phyloP scores from a whole-genome alignment of 2,329 filamentous ascomycete species.

The Cercospora brassicicola region DNA sequence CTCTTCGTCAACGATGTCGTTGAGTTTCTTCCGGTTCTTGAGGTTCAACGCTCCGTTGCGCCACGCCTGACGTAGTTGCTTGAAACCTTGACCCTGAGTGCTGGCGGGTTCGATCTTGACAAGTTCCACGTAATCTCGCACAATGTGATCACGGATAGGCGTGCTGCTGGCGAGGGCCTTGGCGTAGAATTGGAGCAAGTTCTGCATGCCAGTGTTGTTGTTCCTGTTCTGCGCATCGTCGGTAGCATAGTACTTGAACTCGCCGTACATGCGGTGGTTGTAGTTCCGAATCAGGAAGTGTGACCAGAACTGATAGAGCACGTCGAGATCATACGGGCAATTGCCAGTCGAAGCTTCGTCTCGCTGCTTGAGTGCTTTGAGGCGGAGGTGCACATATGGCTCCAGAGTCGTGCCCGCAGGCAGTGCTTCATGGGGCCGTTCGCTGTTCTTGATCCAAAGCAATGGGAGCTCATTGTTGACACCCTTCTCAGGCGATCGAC shows the following conservation, averaged over 20 bases:
- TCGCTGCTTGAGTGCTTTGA: constrained; percentile 53
- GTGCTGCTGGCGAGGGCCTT: constrained; percentile 55
- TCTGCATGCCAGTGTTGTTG: constrained; percentile 59
- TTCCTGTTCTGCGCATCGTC: constrained; percentile 59
- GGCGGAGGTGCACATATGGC: constrained; percentile 51
- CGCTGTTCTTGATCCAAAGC: constrained; percentile 55
- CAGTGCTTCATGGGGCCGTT: constrained; percentile 45
- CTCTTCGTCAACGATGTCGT: constrained; percentile 53
- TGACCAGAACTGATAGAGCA: constrained; percentile 73
- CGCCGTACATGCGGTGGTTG: constrained; percentile 72
- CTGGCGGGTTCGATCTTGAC: constrained; percentile 51
- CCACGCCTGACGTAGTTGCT: constrained; percentile 55
- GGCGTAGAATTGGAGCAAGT: constrained; percentile 66
- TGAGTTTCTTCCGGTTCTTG: constrained; percentile 59
- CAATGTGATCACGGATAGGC: constrained; percentile 55
- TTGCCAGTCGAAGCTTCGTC: constrained; percentile 45
- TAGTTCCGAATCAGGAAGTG: constrained; percentile 72
- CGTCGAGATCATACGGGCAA: constrained; percentile 60
- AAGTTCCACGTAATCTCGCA: constrained; percentile 57
- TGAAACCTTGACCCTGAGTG: constrained; percentile 49
- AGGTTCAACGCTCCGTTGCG: constrained; percentile 56
- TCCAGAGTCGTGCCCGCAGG: constrained; percentile 50
- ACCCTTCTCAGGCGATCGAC: constrained; percentile 23
- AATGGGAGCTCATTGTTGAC: constrained; percentile 35
- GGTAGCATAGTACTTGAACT: constrained; percentile 67